Conservation (phyloP, 352 stramenopile genomes). For the Thraustochytrium sp. region DNA sequence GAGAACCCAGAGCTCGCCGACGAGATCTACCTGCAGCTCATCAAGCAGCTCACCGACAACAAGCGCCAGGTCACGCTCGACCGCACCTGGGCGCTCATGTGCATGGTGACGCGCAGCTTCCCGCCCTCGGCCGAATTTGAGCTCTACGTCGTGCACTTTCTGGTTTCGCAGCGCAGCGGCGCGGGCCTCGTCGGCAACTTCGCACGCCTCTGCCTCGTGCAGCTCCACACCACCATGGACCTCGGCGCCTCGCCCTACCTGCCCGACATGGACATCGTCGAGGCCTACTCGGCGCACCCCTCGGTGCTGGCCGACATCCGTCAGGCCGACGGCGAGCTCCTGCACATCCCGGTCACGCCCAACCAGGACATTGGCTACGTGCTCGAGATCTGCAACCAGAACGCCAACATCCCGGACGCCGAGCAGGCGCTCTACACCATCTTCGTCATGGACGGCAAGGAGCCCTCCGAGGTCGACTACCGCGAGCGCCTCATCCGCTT, state of each 20-base stretch:
- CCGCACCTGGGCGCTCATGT: constrained; percentile 58
- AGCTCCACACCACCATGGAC: constrained; percentile 17
- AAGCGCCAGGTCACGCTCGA: constrained; percentile 45
- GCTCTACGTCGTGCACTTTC: constrained; percentile 56
- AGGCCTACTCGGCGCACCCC: neutral
- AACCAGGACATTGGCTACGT: constrained; percentile 42
- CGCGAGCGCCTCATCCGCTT: constrained; percentile 19
- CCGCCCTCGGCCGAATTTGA: constrained; percentile 57
- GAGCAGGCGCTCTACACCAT: constrained; percentile 26
- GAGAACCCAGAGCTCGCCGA: constrained; percentile 45
- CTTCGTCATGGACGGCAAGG: constrained; percentile 43
- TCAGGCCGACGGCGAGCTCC: neutral
- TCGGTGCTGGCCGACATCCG: constrained; percentile 24
- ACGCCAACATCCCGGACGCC: neutral
- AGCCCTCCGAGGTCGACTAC: neutral
- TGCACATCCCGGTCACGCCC: constrained; percentile 31
- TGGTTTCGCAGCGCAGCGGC: constrained; percentile 47
- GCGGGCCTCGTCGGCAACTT: constrained; percentile 20
- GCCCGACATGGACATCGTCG: constrained; percentile 36
- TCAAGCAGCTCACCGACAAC: constrained; percentile 62
- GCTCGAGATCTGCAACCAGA: constrained; percentile 34
- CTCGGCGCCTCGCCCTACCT: neutral
- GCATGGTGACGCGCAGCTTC: constrained; percentile 53
- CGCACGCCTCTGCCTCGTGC: constrained; percentile 24
- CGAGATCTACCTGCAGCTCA: constrained; percentile 61